Evolutionary conservation across 1,284 basidiomycete species (phyloP), one percentile per base, ranked within the genome.

Genomic region (Moesziomyces sp.): DNA sequence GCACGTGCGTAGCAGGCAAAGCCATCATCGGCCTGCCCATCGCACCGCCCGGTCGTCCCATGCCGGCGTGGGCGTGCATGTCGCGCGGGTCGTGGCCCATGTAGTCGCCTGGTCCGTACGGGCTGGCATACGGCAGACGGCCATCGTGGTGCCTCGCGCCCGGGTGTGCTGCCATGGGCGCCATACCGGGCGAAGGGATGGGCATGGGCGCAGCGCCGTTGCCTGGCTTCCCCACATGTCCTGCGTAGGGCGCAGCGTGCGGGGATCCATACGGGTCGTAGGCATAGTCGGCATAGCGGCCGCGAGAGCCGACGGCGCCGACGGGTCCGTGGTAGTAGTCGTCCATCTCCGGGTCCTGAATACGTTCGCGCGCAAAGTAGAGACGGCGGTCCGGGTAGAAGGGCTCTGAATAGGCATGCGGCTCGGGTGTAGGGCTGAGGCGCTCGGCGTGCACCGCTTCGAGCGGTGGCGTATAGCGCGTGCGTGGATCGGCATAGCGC

Each of bases 371-470:
- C 0, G 62, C 66, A 56, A 70, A 74, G 45, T 64, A 74, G 19
- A 74, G 58, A 8, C 72, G 56, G 43, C 72, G 72, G 35, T 74
- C 72, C 18, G 72, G 72, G 23, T 74, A 74, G 49, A 74, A 74
- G 3, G 72, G 55, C 18, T 74, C 66, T 5, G 66, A 59, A 28
- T 69, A 61, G 8, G 43, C 54, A 40, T 64, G 62, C 7, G 58
- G 52, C 34, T 68, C 66, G 8, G 66, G 66, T 1, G 62, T 65
- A 3, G 56, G 53, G 35, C 66, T 74, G 38, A 65, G 45, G 30
- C 65, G 52, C 3, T 61, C 58, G 16, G 48, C 40, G 19, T 50
- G 53, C 21, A 40, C 28, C 5, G 53, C 48, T n/a, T 74, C 72
- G 44, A 58, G 24, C 0, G 66, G 66, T 38, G 72, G 72, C 23